Evolutionary conservation across 164 flowering plant genomes (phyloP).

Genomic region (Echeveria elegans): DNA sequence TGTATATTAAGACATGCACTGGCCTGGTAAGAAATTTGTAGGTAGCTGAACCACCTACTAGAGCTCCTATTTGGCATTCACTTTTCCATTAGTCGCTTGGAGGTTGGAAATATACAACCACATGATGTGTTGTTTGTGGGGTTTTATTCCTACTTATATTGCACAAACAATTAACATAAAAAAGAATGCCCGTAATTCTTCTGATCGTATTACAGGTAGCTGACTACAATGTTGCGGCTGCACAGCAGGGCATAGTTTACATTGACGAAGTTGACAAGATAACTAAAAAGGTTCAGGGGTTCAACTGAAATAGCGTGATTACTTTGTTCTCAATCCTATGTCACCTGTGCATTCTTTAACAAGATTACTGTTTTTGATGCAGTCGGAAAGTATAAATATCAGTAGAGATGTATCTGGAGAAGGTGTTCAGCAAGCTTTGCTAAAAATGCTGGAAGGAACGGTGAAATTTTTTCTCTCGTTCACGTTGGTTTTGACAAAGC

Average conservation of each 20-base stretch:
- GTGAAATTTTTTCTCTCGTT: conserved; percentile 35
- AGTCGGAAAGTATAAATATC: conserved; percentile 87
- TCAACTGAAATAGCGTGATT: neutral
- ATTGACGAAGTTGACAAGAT: conserved; percentile 99
- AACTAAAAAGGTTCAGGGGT: conserved; percentile 64
- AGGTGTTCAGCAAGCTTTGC: conserved; percentile 93
- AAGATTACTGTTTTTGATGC: conserved; percentile 15
- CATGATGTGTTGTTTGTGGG: neutral
- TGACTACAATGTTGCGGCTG: conserved; percentile 86
- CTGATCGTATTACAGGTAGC: conserved; percentile 45
- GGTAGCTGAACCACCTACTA: too few relatives aligned
- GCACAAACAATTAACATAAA: neutral
- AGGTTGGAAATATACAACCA: neutral
- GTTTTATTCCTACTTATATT: neutral
- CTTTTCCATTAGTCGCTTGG: neutral
- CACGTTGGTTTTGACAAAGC: neutral
- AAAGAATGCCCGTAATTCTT: neutral
- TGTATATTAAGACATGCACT: too few relatives aligned
- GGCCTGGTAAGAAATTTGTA: too few relatives aligned
- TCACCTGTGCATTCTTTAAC: neutral
- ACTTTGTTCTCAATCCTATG: neutral
- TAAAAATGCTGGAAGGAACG: conserved; percentile 97
- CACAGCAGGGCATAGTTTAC: conserved; percentile 95
- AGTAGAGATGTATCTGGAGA: conserved; percentile 98
- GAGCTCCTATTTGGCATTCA: too few relatives aligned